Evolutionary conservation across 2,329 filamentous ascomycete genomes (phyloP).

Genomic region (Westerdykella aurantiaca): DNA sequence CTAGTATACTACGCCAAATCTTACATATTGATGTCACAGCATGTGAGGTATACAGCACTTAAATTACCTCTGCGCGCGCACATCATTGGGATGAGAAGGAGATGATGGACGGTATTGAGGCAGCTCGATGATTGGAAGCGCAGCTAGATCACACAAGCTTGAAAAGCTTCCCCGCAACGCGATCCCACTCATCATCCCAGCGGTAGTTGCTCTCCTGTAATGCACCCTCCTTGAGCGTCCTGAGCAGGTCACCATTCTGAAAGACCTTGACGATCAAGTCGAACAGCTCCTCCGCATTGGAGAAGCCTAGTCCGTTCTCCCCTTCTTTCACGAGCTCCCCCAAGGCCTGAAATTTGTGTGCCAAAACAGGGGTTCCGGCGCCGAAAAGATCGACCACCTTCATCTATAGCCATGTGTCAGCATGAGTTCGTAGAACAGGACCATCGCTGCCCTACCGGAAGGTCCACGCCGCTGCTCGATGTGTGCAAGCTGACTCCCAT

Average conservation of each 20-base stretch:
- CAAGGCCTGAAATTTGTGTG: constrained; percentile 79
- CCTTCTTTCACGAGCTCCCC: constrained; percentile 84
- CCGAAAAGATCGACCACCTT: constrained; percentile 99
- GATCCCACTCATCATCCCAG: constrained; percentile 93
- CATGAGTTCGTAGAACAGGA: too few species aligned
- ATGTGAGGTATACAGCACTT: too few species aligned
- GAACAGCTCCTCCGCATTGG: constrained; percentile 60
- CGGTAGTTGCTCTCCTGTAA: constrained; percentile 65
- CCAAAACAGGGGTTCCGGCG: constrained; percentile 81
- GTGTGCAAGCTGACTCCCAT: constrained; percentile 88
- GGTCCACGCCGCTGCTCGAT: constrained; percentile 87
- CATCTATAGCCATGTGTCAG: constrained; percentile 50
- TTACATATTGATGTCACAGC: too few species aligned
- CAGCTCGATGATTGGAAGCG: too few species aligned
- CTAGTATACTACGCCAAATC: too few species aligned
- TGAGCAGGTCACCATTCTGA: constrained; percentile 51
- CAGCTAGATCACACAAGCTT: constrained; percentile 7
- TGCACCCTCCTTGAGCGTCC: constrained; percentile 61
- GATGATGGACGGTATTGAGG: too few species aligned
- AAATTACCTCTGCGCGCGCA: too few species aligned
- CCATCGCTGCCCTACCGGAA: constrained; percentile 48
- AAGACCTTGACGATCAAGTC: constrained; percentile 62
- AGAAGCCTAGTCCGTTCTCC: constrained; percentile 80
- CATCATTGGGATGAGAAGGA: too few species aligned
- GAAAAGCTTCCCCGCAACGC: constrained; percentile 68